Evolutionary conservation across 1,139 yeast species (phyloP).

Genomic region (Groenewaldozyma sp.): DNA sequence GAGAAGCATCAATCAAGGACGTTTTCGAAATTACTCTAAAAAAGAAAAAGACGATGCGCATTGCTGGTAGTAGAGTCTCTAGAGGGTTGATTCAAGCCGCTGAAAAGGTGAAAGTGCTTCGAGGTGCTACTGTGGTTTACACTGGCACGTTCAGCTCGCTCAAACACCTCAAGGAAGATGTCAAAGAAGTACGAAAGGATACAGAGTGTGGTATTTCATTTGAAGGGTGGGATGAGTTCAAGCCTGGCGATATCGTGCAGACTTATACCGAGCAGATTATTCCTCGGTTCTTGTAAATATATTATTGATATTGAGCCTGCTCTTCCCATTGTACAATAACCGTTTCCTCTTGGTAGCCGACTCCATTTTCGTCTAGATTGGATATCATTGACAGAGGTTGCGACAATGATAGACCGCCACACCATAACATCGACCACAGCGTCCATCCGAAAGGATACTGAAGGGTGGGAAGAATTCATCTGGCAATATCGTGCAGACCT

Average conservation of each 20-base stretch:
- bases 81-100: conserved; percentile 59
- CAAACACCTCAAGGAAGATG: conserved; percentile 78
- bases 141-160: conserved; percentile 65
- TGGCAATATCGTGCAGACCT: conserved; percentile 71
- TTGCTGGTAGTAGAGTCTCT: conserved; percentile 86
- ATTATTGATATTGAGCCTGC: no score
- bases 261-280: conserved; percentile 63
- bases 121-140: conserved; percentile 42
- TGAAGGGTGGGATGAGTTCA: conserved; percentile 57
- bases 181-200: conserved; percentile 69
- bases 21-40: conserved; percentile 56
- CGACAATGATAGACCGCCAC: conserved; percentile 91
- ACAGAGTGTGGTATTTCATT: conserved; percentile 84
- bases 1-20: conserved; percentile 63
- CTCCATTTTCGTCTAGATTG: conserved; percentile 45
- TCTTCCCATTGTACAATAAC: conserved; percentile 94
- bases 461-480: conserved; percentile 58
- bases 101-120: conserved; percentile 52
- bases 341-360: conserved; percentile 84
- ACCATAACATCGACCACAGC: conserved; percentile 73
- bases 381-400: conserved; percentile 77
- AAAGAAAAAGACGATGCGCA: conserved; percentile 40
- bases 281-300: conserved; percentile 50
- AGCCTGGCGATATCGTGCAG: conserved; percentile 68
- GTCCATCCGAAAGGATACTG: no score